Evolutionary conservation across 2,329 filamentous ascomycete species (phyloP), one percentile per base, ranked within the genome.

Genomic region (Tolypocladium nubicola): DNA sequence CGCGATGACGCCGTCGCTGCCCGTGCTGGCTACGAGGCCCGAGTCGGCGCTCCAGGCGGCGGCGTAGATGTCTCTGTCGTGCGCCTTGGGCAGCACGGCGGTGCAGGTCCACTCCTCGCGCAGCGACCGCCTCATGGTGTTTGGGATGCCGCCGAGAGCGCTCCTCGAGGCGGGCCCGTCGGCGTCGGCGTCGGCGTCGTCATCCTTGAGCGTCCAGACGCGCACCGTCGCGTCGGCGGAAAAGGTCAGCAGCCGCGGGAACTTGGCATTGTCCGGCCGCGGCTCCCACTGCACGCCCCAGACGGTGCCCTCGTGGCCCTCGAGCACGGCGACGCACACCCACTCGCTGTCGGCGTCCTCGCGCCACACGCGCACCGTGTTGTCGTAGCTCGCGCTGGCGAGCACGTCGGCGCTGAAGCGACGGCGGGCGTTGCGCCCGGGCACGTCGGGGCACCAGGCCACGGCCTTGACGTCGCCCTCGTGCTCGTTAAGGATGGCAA

Each of bases 401-500:
- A 99, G 80, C 52, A 94, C 80, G 62, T 96, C 87, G 52, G 81
- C 76, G 61, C 79, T 77, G 63, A 82, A 84, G 55, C 75, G 72
- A 47, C 78, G 71, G 14, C 70, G 67, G 21, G 70, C 65, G 58
- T 73, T 75, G 30, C 79, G 73, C 30, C 76, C 78, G 13, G 77
- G 75, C 26, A 80, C 81, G 56, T 86, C 84, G 0, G 90, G 90
- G 69, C 94, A 92, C 94, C 94, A 99, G 3, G 86, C 84, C 1
- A 99, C 89, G 62, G 86, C 90, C 71, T 99, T 99, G 63, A 99
- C 92, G 73, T 99, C 94, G 26, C 89, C 92, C 52, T 92, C 88
- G 70, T 99, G 94, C 73, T 97, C 94, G 72, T 89, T 90, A 66
- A 97, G 79, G 56, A 97, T 93, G 0, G 93, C 94, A 19, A 97